Evolutionary conservation across 2,329 filamentous ascomycete species (phyloP), one percentile per base, ranked within the genome.

Genomic region (Fusarium falciforme): DNA sequence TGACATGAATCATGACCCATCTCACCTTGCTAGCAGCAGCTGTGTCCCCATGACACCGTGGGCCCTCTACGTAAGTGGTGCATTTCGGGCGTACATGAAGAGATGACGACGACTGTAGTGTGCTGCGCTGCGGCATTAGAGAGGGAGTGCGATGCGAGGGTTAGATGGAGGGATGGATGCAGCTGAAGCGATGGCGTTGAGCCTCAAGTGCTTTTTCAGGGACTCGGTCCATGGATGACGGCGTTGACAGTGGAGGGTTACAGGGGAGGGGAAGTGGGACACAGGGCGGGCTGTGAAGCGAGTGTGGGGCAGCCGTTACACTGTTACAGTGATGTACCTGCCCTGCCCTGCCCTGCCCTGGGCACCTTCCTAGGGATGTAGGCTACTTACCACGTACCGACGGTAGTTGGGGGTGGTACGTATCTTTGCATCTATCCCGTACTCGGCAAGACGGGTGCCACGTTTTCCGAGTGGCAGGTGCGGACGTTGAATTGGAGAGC

Each of bases 131-230:
- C 59, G 42, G 59, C 44, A 62, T 62, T 49, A 62, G 42, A 62
- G 29, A 52, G 47, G 25, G 27, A 52, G 44, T 17, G 35, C 6
- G 29, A 31, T 44, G 25, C 16, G 25, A 49, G 44, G 16, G 25
- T 12, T 31, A 29, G 47, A 31, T 52, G 22, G 33, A 40, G 36
- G 16, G 54, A 57, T 16, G 33, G 55, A 58, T 40, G 22, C 54
- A 66, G 36, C 63, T 54, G 66, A 68, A 66, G 68, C 20, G 52
- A 61, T 64, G 66, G 61, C 44, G 63, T 57, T 44, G 52, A 66
- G 42, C 40, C 60, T 68, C 70, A 61, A 61, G 27, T 44, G 7
- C 27, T 55, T 52, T 27, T 35, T n/a, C 27, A 31, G 67, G 68
- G 71, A 25, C 61, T 66, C 49, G 42, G 68, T 31, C 29, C 29